Percentiles rank a stretch among this genome's conserved stretches.
These are phyloP conservation scores for Globisporangium spinosum DNA, from an alignment of 352 stramenopile species.

Conservation along the genomic window DNA sequence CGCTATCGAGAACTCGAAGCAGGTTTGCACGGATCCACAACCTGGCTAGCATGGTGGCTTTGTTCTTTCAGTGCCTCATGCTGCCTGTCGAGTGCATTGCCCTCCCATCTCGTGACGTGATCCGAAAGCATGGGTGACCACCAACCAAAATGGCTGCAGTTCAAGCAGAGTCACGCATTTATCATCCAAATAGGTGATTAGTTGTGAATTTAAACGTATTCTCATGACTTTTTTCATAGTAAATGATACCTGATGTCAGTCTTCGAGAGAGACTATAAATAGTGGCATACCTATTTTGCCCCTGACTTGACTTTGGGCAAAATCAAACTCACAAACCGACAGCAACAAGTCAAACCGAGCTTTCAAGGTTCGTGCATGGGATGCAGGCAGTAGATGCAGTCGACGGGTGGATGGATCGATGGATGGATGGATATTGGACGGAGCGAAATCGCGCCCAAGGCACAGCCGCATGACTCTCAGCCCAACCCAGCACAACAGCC, in stretches of 20 bases:
- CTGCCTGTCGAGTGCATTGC: background rate
- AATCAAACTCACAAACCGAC: background rate
- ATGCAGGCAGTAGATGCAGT: too few species aligned
- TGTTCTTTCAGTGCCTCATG: background rate
- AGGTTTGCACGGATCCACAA: background rate
- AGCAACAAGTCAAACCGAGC: background rate
- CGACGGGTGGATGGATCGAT: background rate
- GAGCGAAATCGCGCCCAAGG: too few species aligned
- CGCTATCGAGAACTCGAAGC: background rate
- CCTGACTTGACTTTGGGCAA: background rate
- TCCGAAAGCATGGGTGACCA: background rate
- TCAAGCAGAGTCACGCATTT: background rate
- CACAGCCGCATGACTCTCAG: background rate
- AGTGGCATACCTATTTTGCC: background rate
- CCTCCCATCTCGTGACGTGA: background rate
- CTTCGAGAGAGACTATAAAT: background rate
- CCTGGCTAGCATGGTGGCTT: background rate
- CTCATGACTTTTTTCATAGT: background rate
- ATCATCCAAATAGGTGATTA: background rate
- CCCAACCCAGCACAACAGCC: background rate
- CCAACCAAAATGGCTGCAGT: background rate
- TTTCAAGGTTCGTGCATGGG: background rate
- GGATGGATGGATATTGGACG: background rate
- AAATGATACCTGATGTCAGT: background rate
- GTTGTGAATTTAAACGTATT: background rate